Percentiles rank a stretch among this genome's conserved stretches.
Evolutionary conservation across 257 asterid species (phyloP).

Genomic region (Leptodermis oblonga): DNA sequence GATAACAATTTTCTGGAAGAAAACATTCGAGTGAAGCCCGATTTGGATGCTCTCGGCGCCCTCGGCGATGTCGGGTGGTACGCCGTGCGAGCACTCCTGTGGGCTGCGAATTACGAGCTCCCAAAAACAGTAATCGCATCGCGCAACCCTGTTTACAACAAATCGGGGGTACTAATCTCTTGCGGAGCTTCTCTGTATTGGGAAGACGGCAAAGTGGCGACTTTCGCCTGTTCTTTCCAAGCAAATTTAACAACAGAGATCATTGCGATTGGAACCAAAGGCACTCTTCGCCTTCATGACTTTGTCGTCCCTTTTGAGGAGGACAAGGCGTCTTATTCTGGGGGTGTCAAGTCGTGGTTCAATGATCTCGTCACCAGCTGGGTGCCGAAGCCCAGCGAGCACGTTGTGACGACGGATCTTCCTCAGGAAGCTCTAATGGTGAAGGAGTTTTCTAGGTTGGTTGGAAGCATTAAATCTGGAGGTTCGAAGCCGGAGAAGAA

Average conservation of each 20-base stretch:
- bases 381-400: constrained; percentile 40
- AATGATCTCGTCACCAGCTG: constrained; percentile 31
- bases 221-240: constrained; percentile 57
- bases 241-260: constrained; percentile 46
- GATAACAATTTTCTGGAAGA: constrained; percentile 28
- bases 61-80: constrained; percentile 54
- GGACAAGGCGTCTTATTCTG: constrained; percentile 37
- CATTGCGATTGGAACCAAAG: constrained; percentile 47
- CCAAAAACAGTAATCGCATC: constrained; percentile 33
- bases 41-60: constrained; percentile 46
- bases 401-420: constrained; percentile 40
- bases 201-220: constrained; percentile 45
- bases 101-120: constrained; percentile 31
- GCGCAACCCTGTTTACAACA: constrained; percentile 25
- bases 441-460: constrained; percentile 55
- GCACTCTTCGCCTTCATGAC: constrained; percentile 47
- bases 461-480: constrained; percentile 24
- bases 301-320: constrained; percentile 54
- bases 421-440: constrained; percentile 77
- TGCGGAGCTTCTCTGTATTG: constrained; percentile 36
- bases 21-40: constrained; percentile 43
- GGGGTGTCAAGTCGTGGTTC: constrained; percentile 29
- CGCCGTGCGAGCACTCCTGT: constrained; percentile 27
- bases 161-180: constrained; percentile 33
- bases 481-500: constrained; percentile 44